These are phyloP conservation scores for Ocimum tenuiflorum DNA, from an alignment of 257 asterid genomes.

Conservation along the genomic window DNA sequence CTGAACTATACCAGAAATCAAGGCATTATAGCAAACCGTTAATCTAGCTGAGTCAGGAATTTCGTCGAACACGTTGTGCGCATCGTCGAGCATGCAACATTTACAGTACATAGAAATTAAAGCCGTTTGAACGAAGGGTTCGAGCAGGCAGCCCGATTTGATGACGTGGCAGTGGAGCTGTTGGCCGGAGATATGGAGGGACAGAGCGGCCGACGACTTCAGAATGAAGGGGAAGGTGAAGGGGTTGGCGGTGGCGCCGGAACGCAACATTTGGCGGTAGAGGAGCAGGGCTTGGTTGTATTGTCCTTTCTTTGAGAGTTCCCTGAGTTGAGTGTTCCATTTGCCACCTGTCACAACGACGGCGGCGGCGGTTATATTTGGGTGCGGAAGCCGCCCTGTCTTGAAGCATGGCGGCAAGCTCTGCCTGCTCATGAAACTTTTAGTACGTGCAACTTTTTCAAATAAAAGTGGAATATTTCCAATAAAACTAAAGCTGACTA, in stretches of 20 bases:
- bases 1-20: slow-evolving; percentile 63
- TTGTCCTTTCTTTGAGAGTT: slow-evolving; percentile 57
- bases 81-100: slow-evolving; percentile 28
- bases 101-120: slow-evolving; percentile 50
- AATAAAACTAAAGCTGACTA: no score
- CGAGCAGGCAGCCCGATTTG: slow-evolving; percentile 62
- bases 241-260: slow-evolving; percentile 59
- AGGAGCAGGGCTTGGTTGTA: slow-evolving; percentile 42
- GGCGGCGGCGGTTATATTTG: slow-evolving; percentile 19
- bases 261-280: slow-evolving; percentile 70
- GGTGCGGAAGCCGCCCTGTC: slow-evolving; percentile 13
- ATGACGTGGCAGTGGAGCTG: slow-evolving; percentile 69
- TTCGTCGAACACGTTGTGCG: slow-evolving; percentile 65
- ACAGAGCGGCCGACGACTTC: slow-evolving; percentile 63
- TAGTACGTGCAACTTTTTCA: not conserved
- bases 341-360: slow-evolving; percentile 20
- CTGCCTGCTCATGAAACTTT: slow-evolving; percentile 16
- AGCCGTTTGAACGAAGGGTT: slow-evolving; percentile 80
- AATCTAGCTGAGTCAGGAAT: slow-evolving; percentile 39
- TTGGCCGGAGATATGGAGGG: slow-evolving; percentile 39
- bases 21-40: slow-evolving; percentile 72
- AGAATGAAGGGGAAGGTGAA: slow-evolving; percentile 79
- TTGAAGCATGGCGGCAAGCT: slow-evolving; percentile 17
- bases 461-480: no score
- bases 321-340: slow-evolving; percentile 71